Base-by-base conservation (phyloP, 441 rosid species). In the Mallotus repandus region DNA sequence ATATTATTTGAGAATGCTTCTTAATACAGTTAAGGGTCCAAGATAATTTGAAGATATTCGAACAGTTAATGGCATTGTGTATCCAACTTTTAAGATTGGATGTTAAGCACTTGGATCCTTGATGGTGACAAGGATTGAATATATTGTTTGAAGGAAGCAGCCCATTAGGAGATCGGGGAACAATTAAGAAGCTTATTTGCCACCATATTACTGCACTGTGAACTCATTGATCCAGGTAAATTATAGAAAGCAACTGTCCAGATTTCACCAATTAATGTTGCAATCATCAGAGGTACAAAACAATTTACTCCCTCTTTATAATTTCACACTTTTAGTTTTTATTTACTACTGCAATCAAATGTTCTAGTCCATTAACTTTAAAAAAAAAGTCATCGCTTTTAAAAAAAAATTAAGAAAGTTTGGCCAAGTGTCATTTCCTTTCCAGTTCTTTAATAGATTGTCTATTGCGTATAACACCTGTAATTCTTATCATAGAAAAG, bases 381-480 rank as follows among this genome's bases (percentile, higher is more conserved):
- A 25, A 25, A 35, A 69, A 5, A 63, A 70, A 25, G n/a, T n/a
- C n/a, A n/a, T n/a, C n/a, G n/a, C n/a, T n/a, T n/a, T n/a, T n/a
- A n/a, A n/a, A n/a, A n/a, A n/a, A n/a, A n/a, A n/a, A n/a, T n/a
- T n/a, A n/a, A n/a, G n/a, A n/a, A n/a, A n/a, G n/a, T n/a, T n/a
- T n/a, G n/a, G n/a, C n/a, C n/a, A n/a, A n/a, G n/a, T n/a, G n/a
- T n/a, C n/a, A n/a, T n/a, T n/a, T 77, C 98, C 99, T 86, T 91
- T 95, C 98, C 99, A 95, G 65, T 72, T 91, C 83, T 90, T 91
- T 16, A 91, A 71, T 43, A 98, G 98, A 71, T 87, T 88, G 79
- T 93, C 98, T 43, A 95, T 94, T 25, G 95, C 91, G 78, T 93
- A 95, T 86, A 86, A 91, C 73, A 95, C 73, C 99, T 95, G 81